Base-by-base conservation (phyloP, 140 eudicot genomes). In the Anethum foeniculum region DNA sequence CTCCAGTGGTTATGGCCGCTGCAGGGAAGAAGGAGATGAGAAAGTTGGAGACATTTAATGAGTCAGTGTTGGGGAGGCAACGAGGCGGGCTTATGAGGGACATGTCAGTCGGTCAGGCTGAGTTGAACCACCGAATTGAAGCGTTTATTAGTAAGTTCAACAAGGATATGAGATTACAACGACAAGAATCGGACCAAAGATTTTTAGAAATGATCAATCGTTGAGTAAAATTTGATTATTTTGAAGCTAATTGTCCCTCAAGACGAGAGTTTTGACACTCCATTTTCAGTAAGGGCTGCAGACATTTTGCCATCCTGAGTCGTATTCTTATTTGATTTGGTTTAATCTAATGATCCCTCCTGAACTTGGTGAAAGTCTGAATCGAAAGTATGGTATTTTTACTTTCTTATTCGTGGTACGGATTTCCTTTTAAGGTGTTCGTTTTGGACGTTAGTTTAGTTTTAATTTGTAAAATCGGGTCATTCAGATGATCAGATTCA, bases 41-140 rank as follows among this genome's bases (percentile, higher is more conserved):
- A 81, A 90, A 88, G 49, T 82, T 92, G 43, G 91, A 86, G 78
- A 90, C 97, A 21, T 79, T 92, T 19, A 85, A 87, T 71, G 96
- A 90, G 71, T 51, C 87, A 0, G 71, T 77, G 32, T 86, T 91
- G 58, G 75, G 81, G 71, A 82, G 79, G 43, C 81, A 84, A 18
- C 81, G 87, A 62, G 96, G 91, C 10, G 89, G 89, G 25, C 28
- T 78, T 25, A 80, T 68, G 75, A 85, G 91, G 82, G 93, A 88
- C 15, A 80, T 86, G 76, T 85, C 93, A 6, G 44, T 86, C 82
- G 90, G 88, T 84, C 84, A 84, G 5, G 97, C 88, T 27, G 94
- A 90, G 81, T 84, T 90, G 87, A 90, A 90, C 21, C 80, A 83
- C 69, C 86, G 87, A 87, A 85, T 87, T 23, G 95, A 92, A 79